Base-by-base conservation (phyloP, 169 alveolate species). In the Toxoplasma gondii region DNA sequence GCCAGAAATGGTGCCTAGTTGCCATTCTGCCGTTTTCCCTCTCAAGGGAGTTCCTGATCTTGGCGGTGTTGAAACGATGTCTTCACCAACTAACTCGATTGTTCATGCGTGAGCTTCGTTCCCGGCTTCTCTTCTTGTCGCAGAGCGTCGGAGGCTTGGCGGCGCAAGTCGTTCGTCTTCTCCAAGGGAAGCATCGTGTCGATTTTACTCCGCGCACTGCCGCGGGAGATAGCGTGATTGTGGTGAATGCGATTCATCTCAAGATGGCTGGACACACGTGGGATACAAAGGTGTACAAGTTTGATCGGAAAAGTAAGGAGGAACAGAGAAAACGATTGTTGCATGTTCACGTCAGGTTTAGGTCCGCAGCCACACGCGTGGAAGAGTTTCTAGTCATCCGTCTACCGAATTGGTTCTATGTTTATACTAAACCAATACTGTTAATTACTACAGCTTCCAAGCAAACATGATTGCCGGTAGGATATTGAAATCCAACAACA, bases 261-360 rank as follows among this genome's bases (percentile, higher is more conserved):
- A 93, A 91, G 64, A 96, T 98, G 96, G 95, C 97, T 82, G 99
- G 99, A 29, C 99, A 97, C 91, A 95, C 98, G 19, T 98, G 99
- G 99, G 99, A 98, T 92, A 98, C 99, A 44, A 98, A 98, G 95
- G 96, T 97, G 69, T 98, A 98, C 96, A 96, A 96, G 83, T 97
- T 97, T 81, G 96, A 95, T 88, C 96, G 99, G 43, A 97, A 97
- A 86, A 96, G 99, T 96, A 87, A 0, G 97, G 58, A 24, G 83
- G 29, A 34, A 69, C 5, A 34, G 34, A 22, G 34, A 17, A 69
- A 49, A 49, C 22, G 22, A 12, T 4, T 12, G 58, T 49, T 12
- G 12, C 12, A 4, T 49, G 22, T 49, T 49, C 58, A 12, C 58
- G 4, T 7, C 58, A 12, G 22, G 58, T 12, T 7, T 49, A 49